These are phyloP conservation scores for Ophiostoma ulmi DNA, from an alignment of 2,329 filamentous ascomycete genomes.

Conservation along the genomic window DNA sequence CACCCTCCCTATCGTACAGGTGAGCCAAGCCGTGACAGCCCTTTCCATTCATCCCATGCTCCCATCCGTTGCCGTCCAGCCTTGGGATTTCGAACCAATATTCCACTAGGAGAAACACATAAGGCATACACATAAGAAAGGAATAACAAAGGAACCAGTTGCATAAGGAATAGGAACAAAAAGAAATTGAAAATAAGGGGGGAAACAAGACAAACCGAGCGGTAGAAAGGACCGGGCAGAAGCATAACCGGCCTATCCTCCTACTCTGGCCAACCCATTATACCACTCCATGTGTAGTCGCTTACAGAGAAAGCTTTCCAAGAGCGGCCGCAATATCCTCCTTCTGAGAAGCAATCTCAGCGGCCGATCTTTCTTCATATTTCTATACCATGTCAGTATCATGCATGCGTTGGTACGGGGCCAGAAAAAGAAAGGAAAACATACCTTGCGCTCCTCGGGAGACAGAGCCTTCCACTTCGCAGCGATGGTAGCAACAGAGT, in stretches of 20 bases:
- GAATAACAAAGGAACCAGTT: neutral
- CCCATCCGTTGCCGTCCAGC: neutral
- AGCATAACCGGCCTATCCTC: neutral
- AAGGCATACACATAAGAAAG: neutral
- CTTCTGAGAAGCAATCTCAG: neutral
- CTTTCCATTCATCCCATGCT: neutral
- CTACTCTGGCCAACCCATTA: too few relatives aligned
- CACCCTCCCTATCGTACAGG: neutral
- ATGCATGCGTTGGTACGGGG: too few relatives aligned
- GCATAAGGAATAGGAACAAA: neutral
- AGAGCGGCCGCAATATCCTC: neutral
- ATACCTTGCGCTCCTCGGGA: constrained; percentile 41
- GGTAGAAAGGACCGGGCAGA: neutral
- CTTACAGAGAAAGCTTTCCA: neutral
- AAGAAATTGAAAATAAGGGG: neutral
- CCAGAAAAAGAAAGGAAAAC: constrained; percentile 20
- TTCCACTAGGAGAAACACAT: neutral
- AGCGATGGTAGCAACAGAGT: constrained; percentile 30
- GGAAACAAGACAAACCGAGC: neutral
- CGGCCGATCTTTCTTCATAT: neutral
- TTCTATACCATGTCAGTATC: neutral
- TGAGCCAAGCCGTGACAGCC: neutral
- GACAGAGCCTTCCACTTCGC: constrained; percentile 43
- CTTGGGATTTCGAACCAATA: neutral
- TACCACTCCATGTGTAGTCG: neutral